Evolutionary conservation across 2,329 filamentous ascomycete genomes (phyloP), one percentile per base, ranked within the genome.

Genomic region (Penicillium palitans): DNA sequence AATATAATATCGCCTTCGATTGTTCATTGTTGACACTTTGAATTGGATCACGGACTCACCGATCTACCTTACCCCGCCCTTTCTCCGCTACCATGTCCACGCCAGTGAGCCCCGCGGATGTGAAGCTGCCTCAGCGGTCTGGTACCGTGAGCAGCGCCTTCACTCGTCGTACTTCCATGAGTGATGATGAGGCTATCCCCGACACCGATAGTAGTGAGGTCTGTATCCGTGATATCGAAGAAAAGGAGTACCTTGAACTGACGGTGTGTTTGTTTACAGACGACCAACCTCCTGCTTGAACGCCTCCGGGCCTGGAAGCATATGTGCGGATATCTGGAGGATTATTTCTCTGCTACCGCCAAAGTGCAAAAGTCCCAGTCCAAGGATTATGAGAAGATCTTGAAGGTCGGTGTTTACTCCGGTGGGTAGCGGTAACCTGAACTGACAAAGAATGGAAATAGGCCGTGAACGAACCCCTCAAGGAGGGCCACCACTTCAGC

Each of bases 261-360:
- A 66, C 49, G 27, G 31, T 21, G 15, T 39, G 8, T 31, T 27
- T 42, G 5, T 27, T 45, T 0, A 1, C 57, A 91, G 88, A 90
- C 89, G 24, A 87, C 88, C n/a, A 87, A 84, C 41, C 83, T 98
- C 50, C 88, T 99, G 63, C 83, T 88, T 55, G 91, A 98, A 80
- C 87, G 95, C 64, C 83, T 99, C 61, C 89, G 90, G 70, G 95
- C 95, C 47, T 99, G 92, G 92, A 98, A 97, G 76, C 93, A 98
- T 75, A 91, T 93, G 61, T 90, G 92, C 62, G 90, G 83, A 57
- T 93, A 96, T 72, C 83, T 99, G 48, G 92, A 98, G 77, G 91
- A 96, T 52, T 99, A 97, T 74, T 83, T 98, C 69, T 81, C 80
- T 31, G 87, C 90, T 7, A 90, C 92, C 4, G 92, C 96, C 76